Conservation (phyloP, 2,329 filamentous ascomycete species). For the Rutstroemia sydowiana region DNA sequence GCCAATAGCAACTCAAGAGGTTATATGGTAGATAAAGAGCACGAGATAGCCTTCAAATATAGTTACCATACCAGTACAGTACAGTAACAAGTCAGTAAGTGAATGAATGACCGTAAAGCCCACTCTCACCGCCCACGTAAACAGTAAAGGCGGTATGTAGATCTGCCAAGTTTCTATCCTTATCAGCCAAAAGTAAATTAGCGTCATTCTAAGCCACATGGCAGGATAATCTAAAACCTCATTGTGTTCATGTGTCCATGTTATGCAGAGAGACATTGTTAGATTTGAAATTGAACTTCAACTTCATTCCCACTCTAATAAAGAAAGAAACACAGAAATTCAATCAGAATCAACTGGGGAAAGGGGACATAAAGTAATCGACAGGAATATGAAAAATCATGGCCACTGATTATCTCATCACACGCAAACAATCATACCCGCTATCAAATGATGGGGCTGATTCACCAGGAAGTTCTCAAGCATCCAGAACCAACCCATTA, state of each 20-base stretch:
- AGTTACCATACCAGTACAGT: background rate
- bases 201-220: background rate
- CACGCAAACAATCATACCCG: slow-evolving; percentile 17
- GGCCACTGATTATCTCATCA: slow-evolving; percentile 25
- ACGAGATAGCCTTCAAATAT: background rate
- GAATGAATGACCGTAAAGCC: slow-evolving; percentile 13
- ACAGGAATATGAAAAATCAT: slow-evolving; percentile 10
- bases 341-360: no score
- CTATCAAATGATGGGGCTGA: slow-evolving; percentile 20
- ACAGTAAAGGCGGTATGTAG: background rate
- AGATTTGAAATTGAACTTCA: no score
- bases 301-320: no score
- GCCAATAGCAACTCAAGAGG: slow-evolving; percentile 7
- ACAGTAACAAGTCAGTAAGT: no score
- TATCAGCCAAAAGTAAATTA: slow-evolving; percentile 1
- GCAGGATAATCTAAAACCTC: background rate
- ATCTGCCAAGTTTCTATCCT: background rate
- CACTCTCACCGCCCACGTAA: background rate
- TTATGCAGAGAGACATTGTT: no score
- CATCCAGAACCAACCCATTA: slow-evolving; percentile 49
- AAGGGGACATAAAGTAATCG: no score
- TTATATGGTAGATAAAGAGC: background rate
- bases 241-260: background rate
- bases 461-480: slow-evolving; percentile 23
- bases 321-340: background rate